Evolutionary conservation across 2,329 filamentous ascomycete genomes (phyloP), one percentile per base, ranked within the genome.

Genomic region (Colletotrichum chrysophilum): DNA sequence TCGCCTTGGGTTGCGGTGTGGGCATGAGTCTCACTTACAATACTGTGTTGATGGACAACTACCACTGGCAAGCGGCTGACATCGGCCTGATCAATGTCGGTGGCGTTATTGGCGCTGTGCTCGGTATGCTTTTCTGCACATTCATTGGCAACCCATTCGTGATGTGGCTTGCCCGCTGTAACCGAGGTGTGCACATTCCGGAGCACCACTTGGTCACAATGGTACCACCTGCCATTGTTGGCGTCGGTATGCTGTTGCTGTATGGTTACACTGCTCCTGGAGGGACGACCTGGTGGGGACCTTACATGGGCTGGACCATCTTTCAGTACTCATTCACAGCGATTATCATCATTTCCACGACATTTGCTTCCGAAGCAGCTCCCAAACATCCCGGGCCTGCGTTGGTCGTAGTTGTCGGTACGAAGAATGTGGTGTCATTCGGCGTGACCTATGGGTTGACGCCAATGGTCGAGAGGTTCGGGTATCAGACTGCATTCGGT

Each of bases 41-140:
- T 68, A 79, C 82, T 2, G 81, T 87, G 4, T 79, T 86, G 8
- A 55, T 69, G 64, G 77, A 78, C 21, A 78, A 76, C 36, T 86
- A 84, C 67, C 77, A 80, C 72, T 86, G 85, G 83, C 55, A 79
- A 76, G 76, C 69, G 55, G 74, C 78, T 55, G 71, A 77, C 32
- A 82, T 90, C 14, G 85, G 87, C 1, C 80, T 90, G 8, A 85
- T 89, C 81, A 90, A 89, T 76, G 81, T 84, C 1, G 85, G 87
- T 1, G 85, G 86, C n/a, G 88, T 89, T 24, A 76, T 87, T 7
- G 86, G 87, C 4, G 84, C 83, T 4, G 81, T 87, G 1, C 73
- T 82, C 18, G 82, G 81, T 7, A 80, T 77, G 70, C n/a, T 81
- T 36, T 70, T 78, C 58, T 79, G 69, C 18, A 71, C 75, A n/a